Base-by-base conservation (phyloP, 2,329 filamentous ascomycete species). In the Xylariaceae sp. region DNA sequence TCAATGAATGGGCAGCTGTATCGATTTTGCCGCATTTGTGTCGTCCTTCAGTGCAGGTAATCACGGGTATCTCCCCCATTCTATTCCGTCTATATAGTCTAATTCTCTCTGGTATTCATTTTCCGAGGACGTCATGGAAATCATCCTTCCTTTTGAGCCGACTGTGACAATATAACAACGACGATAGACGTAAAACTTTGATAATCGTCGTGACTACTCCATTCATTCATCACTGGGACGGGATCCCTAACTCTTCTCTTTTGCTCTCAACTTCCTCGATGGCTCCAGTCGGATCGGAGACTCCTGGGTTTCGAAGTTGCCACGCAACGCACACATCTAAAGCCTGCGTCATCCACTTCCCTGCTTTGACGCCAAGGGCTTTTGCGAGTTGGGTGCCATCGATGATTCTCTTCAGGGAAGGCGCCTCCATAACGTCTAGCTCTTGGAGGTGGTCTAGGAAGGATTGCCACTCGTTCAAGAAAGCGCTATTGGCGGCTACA, bases 261-360 rank as follows among this genome's bases (percentile, higher is more conserved):
- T 68, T 72, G 43, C 58, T 64, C 37, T 67, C 64, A 20, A 88
- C 75, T 58, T 83, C 79, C 37, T 82, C 75, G 42, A 89, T 67
- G 1, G 77, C 83, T 3, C 71, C 77, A 6, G 68, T 58, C 6
- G 73, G 66, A 50, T 91, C 84, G 3, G 75, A 79, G 46, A 71
- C 72, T 4, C 74, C 74, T 0, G 90, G 88, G 60, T 97, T 82
- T 29, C 88, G 78, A 42, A 97, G 76, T 66, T 97, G 93, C 90
- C 91, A 97, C 49, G 83, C 82, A 66, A 94, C 79, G 49, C 88
- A 86, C 4, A 90, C 72, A 23, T 94, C 85, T 37, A 95, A 69
- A 3, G 90, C 90, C 37, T 76, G 75, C 43, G 81, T 81, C 76
- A 94, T 86, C 92, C 92, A 97, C n/a, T 74, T 82, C 1, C 88